Evolutionary conservation across 2,329 filamentous ascomycete species (phyloP).

Genomic region (Karstenula rhodostoma): DNA sequence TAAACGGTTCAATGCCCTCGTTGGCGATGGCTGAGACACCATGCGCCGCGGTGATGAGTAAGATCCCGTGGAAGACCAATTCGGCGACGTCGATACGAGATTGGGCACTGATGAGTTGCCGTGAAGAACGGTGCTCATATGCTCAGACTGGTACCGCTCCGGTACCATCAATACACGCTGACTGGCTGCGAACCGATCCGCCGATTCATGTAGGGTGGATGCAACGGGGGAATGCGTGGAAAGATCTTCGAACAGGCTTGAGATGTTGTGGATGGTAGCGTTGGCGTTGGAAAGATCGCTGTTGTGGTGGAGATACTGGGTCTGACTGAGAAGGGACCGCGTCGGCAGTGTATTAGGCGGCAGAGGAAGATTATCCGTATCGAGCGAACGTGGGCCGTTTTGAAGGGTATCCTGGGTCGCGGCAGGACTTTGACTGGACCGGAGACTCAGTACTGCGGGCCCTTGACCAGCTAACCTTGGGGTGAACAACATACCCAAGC

Average conservation of each 20-base stretch:
- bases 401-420: background rate
- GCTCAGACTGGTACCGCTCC: slow-evolving; percentile 32
- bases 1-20: background rate
- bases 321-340: background rate
- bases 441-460: background rate
- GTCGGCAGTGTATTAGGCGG: slow-evolving; percentile 2
- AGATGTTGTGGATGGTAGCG: slow-evolving; percentile 6
- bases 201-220: slow-evolving; percentile 3
- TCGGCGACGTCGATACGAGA: slow-evolving; percentile 7
- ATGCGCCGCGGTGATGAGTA: background rate
- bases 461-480: background rate
- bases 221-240: slow-evolving; percentile 3
- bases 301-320: background rate
- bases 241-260: slow-evolving; percentile 9
- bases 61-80: slow-evolving; percentile 5
- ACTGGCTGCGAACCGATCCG: slow-evolving; percentile 1
- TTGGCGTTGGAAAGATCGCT: slow-evolving; percentile 1
- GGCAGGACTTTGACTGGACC: background rate
- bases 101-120: slow-evolving; percentile 17
- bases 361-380: background rate
- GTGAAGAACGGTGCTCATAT: slow-evolving; percentile 36
- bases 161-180: slow-evolving; percentile 20
- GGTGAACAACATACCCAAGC: background rate
- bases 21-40: slow-evolving; percentile 1
- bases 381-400: background rate